Percentiles rank a stretch among this genome's conserved stretches.
Evolutionary conservation across 129 eudicot species (phyloP).

Genomic region (sunflower (Helianthus annuus)): HanXRQr2.0-SUNRISE NC_035439.2:2443709-2444208

Average conservation of each 20-base stretch:
- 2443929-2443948: background rate
- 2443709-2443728: background rate
- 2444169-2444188: slow-evolving; percentile 3
- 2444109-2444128: background rate
- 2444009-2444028: background rate
- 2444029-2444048: background rate
- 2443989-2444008: background rate
- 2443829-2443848: slow-evolving; percentile 7
- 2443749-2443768: background rate
- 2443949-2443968: slow-evolving; percentile 17
- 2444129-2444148: slow-evolving; percentile 8
- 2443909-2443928: slow-evolving; percentile 28
- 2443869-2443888: slow-evolving; percentile 23
- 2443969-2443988: slow-evolving; percentile 12
- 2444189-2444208: background rate
- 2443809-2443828: slow-evolving; percentile 6
- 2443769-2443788: slow-evolving; percentile 4
- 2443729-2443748: background rate
- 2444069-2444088: background rate
- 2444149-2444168: background rate
- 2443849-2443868: slow-evolving; percentile 13
- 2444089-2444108: background rate
- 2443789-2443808: slow-evolving; percentile 3
- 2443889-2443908: slow-evolving; percentile 31
- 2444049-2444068: slow-evolving; percentile 12